Evolutionary conservation across 306 rosid genomes (phyloP), one percentile per base, ranked within the genome.

Genomic region (Trifolium dubium): DNA sequence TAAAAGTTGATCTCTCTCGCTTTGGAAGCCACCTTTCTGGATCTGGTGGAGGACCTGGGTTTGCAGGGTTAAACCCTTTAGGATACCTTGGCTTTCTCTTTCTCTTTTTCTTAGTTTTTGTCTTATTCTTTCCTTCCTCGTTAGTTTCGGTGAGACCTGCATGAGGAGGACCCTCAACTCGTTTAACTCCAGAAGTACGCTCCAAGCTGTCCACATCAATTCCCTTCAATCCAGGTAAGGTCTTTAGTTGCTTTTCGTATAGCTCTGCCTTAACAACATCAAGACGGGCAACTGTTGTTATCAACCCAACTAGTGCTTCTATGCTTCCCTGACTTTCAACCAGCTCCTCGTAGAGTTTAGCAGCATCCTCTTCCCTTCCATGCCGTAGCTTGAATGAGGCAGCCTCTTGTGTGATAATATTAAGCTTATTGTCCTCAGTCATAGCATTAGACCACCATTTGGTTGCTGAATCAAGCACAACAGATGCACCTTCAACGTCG

Each of bases 11-110:
- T 68, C 99, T 89, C 74, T 95, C 98, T 76, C 98, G 86, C 89
- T 77, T 95, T 10, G 99, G 99, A 79, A 95, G 99, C 99, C 99
- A 95, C 77, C 99, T 87, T 77, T 92, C 98, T 12, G 99, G 99
- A 79, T 95, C 99, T 3, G 98, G 99, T 30, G 93, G 93, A 59
- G 99, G 97, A 74, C 99, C 99, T 37, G 98, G 98, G 75, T 92
- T 95, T 12, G 89, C 92, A 6, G 96, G 97, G 79, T 95, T 96
- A 78, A 86, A 95, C 76, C 99, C 97, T 85, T 90, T 95, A 40
- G 98, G 99, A 82, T 95, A 95, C 85, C 77, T 89, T 54, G 97
- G 98, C 89, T 95, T 95, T 87, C 99, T 90, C 90, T 92, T 92
- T 80, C 99, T 86, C 92, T 92, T 95, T 74, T 84, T 92, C 93